Evolutionary conservation across 495 filamentous ascomycete genomes (phyloP).

Genomic region (Clavariopsis aquatica): DNA sequence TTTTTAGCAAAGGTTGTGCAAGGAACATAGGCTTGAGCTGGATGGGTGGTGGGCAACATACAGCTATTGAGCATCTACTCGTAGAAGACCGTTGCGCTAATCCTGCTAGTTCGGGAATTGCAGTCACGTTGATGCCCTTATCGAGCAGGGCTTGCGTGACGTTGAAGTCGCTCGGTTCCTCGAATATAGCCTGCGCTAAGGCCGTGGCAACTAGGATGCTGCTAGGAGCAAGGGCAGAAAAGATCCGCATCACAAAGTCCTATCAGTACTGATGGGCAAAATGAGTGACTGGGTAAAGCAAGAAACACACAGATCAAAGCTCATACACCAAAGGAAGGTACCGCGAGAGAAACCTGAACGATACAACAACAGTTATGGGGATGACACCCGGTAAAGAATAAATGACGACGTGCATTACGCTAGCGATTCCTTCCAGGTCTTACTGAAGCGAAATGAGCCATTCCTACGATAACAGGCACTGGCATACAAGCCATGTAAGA

Average conservation of each 20-base stretch:
- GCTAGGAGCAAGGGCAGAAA: background rate
- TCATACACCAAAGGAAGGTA: background rate
- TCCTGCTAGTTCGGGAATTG: slow-evolving; percentile 9
- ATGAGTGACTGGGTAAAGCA: background rate
- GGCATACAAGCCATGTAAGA: background rate
- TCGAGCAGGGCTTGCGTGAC: slow-evolving; percentile 17
- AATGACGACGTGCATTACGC: background rate
- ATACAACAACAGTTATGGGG: background rate
- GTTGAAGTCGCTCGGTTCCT: slow-evolving; percentile 28
- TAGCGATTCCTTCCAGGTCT: background rate
- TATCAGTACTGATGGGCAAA: background rate
- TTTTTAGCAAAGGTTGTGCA: background rate
- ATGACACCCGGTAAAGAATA: background rate
- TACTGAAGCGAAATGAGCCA: background rate
- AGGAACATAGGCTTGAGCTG: background rate
- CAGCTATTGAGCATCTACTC: slow-evolving; percentile 19
- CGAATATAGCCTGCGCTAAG: slow-evolving; percentile 16
- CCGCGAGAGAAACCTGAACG: background rate
- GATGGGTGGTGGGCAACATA: slow-evolving; percentile 19
- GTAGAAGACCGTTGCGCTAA: slow-evolving; percentile 10
- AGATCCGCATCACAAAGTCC: slow-evolving; percentile 1
- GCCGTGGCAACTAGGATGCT: background rate
- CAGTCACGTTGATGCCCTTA: slow-evolving; percentile 8
- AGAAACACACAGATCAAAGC: background rate
- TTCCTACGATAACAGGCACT: background rate